Evolutionary conservation across 441 rosid genomes (phyloP).

Genomic region (Jatropha multifida): DNA sequence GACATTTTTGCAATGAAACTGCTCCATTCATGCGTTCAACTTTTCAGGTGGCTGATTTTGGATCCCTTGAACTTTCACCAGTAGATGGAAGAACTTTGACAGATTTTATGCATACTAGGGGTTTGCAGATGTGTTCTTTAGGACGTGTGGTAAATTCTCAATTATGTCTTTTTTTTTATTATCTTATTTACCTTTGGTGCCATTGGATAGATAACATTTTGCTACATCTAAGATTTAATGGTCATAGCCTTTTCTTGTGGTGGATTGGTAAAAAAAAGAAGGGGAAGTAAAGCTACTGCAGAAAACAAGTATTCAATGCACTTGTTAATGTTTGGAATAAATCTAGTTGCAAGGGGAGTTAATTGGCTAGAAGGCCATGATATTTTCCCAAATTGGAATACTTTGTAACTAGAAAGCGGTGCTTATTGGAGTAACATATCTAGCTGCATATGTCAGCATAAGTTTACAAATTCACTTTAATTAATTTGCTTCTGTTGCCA

Average conservation of each 20-base stretch:
- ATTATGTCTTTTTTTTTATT: neutral
- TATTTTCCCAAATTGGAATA: neutral
- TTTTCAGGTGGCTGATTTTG: conserved; percentile 64
- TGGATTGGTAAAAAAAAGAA: neutral
- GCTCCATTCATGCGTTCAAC: conserved; percentile 17
- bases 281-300: conserved; percentile 1
- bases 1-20: conserved; percentile 24
- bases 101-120: conserved; percentile 72
- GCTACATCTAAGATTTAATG: neutral
- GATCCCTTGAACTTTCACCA: conserved; percentile 71
- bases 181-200: neutral
- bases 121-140: conserved; percentile 60
- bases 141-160: conserved; percentile 50
- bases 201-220: neutral
- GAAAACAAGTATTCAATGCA: neutral
- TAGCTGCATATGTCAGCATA: neutral
- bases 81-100: conserved; percentile 73
- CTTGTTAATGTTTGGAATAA: neutral
- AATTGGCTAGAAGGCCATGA: neutral
- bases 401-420: neutral
- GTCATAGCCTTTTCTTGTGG: neutral
- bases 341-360: neutral
- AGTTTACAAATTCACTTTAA: neutral
- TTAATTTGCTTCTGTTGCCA: neutral
- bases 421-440: neutral